Base-by-base conservation (phyloP, 1,284 basidiomycete genomes). In the Moesziomyces sp. region DNA sequence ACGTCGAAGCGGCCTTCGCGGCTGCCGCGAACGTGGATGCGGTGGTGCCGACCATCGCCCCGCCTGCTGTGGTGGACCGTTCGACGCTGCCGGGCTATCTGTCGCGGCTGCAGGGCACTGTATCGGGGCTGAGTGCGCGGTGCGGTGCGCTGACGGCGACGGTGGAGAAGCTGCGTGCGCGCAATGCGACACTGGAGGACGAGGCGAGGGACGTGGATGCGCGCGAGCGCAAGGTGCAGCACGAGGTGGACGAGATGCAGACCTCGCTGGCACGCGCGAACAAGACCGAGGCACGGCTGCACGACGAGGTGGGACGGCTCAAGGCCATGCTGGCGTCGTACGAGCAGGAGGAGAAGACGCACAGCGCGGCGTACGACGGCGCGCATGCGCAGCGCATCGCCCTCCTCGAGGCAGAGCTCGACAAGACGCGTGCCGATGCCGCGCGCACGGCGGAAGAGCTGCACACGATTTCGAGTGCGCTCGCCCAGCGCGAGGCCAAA, bases 371-470 rank as follows among this genome's bases (percentile, higher is more conserved):
- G 8, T 83, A 76, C 49, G 78, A 81, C 47, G 65, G 67, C 11
- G 78, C 79, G 5, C 79, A 82, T 44, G 58, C 80, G 10, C 72
- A 80, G 34, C 76, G 82, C 0, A 75, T 84, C 58, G 50, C 30
- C 4, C 56, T 78, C 46, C 76, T 85, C 23, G 82, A 78, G 42
- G 21, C 43, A 67, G 52, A 76, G 54, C 16, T 71, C 56, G 53
- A 69, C 61, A 42, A 66, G 67, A 52, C 56, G 4, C 47, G 63
- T 26, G 23, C 23, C n/a, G 72, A 75, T 2, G 46, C 66, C 26
- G 42, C n/a, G 1, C 23, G 6, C 13, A 30, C 67, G 11, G 9
- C 9, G 1, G 42, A 52, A 2, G 55, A 72, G n/a, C 19, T 68
- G 13, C 62, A 74, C 14, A 40, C 28, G 6, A 40, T 62, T 1